Percentiles rank a stretch among this genome's conserved stretches.
Conservation (phyloP, 352 stramenopile species). For the Pythium myriotylum region DNA sequence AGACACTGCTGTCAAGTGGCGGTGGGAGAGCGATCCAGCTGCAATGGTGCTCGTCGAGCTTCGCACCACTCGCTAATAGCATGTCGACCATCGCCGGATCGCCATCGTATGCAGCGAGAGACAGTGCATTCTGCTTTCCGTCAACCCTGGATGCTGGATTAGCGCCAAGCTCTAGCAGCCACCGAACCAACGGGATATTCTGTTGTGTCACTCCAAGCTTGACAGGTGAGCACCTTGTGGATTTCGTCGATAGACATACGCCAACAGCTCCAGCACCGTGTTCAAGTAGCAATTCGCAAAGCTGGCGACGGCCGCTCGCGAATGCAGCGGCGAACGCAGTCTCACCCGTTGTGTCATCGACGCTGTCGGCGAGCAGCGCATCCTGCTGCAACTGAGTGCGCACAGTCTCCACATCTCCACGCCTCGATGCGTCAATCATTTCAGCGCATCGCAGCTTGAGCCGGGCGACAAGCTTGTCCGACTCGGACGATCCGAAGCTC, state of each 20-base stretch:
- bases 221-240: background rate
- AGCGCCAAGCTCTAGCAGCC: conserved; percentile 9
- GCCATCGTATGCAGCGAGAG: conserved; percentile 8
- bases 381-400: background rate
- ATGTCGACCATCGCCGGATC: conserved; percentile 2
- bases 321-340: conserved; percentile 19
- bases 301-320: background rate
- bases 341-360: conserved; percentile 7
- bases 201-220: conserved; percentile 2
- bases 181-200: conserved; percentile 12
- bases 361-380: background rate
- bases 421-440: background rate
- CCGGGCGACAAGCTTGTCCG: too few species aligned
- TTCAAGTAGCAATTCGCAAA: conserved; percentile 6
- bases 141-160: background rate
- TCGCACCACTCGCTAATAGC: background rate
- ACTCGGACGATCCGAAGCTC: background rate
- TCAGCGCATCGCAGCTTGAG: background rate
- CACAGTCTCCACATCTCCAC: background rate
- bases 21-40: background rate
- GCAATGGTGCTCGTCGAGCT: conserved; percentile 8
- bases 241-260: conserved; percentile 1
- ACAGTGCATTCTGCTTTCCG: background rate
- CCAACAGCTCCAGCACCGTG: conserved; percentile 3
- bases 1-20: background rate